Evolutionary conservation across 805 yeast species (phyloP).

Genomic region (Cyberlindnera xishuangbannaensis): DNA sequence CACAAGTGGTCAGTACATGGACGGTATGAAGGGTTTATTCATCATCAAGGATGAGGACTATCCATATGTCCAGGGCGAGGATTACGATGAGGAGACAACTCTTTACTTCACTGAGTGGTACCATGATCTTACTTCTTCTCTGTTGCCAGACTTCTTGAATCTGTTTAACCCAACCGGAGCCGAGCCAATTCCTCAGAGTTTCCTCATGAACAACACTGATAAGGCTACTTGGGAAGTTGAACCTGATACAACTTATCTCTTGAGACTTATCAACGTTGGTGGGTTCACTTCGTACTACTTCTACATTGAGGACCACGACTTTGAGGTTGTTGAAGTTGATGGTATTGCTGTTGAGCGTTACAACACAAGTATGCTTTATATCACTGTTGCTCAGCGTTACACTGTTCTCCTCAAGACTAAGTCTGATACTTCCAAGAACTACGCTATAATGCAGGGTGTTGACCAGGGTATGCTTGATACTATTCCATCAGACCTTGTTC

Average conservation of each 20-base stretch:
- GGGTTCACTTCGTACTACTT: slow-evolving; percentile 89
- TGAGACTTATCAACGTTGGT: slow-evolving; percentile 81
- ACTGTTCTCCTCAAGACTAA: slow-evolving; percentile 74
- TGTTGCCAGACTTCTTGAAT: slow-evolving; percentile 53
- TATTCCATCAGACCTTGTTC: slow-evolving; percentile 54
- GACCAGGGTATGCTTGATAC: slow-evolving; percentile 82
- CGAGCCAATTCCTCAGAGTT: slow-evolving; percentile 86
- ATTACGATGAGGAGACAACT: slow-evolving; percentile 74
- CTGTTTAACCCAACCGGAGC: slow-evolving; percentile 94
- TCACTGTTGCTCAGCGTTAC: slow-evolving; percentile 91
- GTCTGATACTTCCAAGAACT: slow-evolving; percentile 56
- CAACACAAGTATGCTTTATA: slow-evolving; percentile 63
- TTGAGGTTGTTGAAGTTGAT: slow-evolving; percentile 87
- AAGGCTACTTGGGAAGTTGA: slow-evolving; percentile 72
- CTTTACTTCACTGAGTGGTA: slow-evolving; percentile 84
- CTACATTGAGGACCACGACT: slow-evolving; percentile 81
- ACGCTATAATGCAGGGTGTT: slow-evolving; percentile 73
- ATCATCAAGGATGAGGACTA: slow-evolving; percentile 56
- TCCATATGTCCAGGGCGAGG: slow-evolving; percentile 42
- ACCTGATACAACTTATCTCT: slow-evolving; percentile 79
- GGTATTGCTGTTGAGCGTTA: slow-evolving; percentile 80
- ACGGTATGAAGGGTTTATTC: slow-evolving; percentile 81
- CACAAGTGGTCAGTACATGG: slow-evolving; percentile 84
- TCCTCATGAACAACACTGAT: slow-evolving; percentile 76
- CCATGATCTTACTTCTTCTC: slow-evolving; percentile 48